Base-by-base conservation (phyloP, 345 rosid species). In the Brassica nigra region DNA sequence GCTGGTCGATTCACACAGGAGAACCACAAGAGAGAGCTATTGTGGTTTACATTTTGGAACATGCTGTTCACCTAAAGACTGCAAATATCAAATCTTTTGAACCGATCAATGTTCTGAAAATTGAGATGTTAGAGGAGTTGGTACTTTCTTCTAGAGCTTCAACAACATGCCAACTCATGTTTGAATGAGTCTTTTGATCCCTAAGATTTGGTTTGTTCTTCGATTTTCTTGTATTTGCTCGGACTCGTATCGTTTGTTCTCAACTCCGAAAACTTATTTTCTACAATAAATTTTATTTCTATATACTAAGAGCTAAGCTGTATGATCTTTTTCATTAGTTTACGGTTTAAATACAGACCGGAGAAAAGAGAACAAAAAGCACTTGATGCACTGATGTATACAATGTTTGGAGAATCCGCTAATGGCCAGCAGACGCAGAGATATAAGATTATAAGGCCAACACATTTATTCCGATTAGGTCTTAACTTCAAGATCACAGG, bases 121-220 rank as follows among this genome's bases (percentile, higher is more conserved):
- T 4, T 0, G 64, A 33, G 64, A 75, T 75, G 78, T 0, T 75
- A 8, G 52, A 75, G 71, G 54, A 74, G 64, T 34, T 75, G 71
- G 63, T 54, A 14, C 52, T 7, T 49, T 64, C 78, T 64, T 33
- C 78, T 33, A 52, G 78, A 75, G 78, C 78, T 75, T 75, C 71
- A 23, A 6, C 54, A 8, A 9, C 28, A 20, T 75, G 71, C 64
- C 55, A 75, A 34, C 71, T 75, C 55, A 27, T 52, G 11, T 75
- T 75, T 52, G 11, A 64, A 16, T 62, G 58, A 58, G 76, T 57
- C 34, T 31, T 11, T 31, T 31, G 15, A 20, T 58, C 14, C 4
- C 4, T 59, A 37, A 23, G 36, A 23, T 8, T 8, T 7, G 27
- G n/a, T 16, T 62, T 28, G 15, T 39, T 72, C 37, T n/a, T 62